Evolutionary conservation across 2,329 filamentous ascomycete species (phyloP).

Genomic region (Alternaria longipes): DNA sequence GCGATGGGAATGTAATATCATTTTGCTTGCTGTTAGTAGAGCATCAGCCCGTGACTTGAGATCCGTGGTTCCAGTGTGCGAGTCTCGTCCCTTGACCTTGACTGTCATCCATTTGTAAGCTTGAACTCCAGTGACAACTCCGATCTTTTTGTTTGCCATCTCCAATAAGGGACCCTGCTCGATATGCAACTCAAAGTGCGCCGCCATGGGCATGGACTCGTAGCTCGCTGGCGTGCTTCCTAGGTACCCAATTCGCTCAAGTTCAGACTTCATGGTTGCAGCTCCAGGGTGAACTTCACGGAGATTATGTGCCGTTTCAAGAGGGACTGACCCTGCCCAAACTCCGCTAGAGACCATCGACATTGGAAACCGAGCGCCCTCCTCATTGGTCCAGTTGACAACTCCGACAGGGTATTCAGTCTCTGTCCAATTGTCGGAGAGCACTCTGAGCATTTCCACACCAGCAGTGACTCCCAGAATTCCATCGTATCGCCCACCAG

Average conservation of each 20-base stretch:
- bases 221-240: slow-evolving; percentile 67
- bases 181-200: slow-evolving; percentile 85
- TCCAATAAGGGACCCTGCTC: slow-evolving; percentile 84
- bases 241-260: slow-evolving; percentile 76
- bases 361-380: slow-evolving; percentile 80
- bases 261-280: slow-evolving; percentile 72
- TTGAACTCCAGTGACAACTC: slow-evolving; percentile 76
- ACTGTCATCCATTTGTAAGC: slow-evolving; percentile 79
- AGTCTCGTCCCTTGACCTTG: slow-evolving; percentile 71
- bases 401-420: slow-evolving; percentile 77
- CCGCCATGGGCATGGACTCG: slow-evolving; percentile 71
- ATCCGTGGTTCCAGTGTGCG: slow-evolving; percentile 79
- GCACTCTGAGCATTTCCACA: slow-evolving; percentile 73
- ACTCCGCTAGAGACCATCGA: slow-evolving; percentile 79
- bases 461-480: slow-evolving; percentile 78
- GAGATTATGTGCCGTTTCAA: slow-evolving; percentile 68
- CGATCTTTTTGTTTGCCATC: slow-evolving; percentile 68
- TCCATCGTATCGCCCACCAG: slow-evolving; percentile 76
- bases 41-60: slow-evolving; percentile 73
- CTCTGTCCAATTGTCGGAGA: slow-evolving; percentile 73
- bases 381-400: slow-evolving; percentile 85
- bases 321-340: slow-evolving; percentile 74
- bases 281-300: slow-evolving; percentile 68
- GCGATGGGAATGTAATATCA: slow-evolving; percentile 73
- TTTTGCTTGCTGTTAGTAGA: slow-evolving; percentile 70